phyloP scores from a whole-genome alignment of 768 basidiomycete species.

The Gymnopilus junonius region DNA sequence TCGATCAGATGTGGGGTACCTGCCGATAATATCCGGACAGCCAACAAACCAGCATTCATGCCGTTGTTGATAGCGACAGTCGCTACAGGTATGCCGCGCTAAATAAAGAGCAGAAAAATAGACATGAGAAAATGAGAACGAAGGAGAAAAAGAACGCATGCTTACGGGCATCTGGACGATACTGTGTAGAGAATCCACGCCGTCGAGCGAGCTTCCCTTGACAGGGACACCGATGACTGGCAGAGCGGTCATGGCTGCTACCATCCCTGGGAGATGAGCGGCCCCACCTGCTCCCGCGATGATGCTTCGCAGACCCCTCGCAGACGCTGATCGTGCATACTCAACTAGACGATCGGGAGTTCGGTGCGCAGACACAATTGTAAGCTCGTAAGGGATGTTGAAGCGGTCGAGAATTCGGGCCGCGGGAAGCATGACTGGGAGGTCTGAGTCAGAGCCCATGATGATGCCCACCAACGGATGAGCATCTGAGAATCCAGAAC shows the following conservation, averaged over 20 bases:
- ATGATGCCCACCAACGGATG: slow-evolving; percentile 90
- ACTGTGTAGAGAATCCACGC: slow-evolving; percentile 95
- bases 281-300: slow-evolving; percentile 99
- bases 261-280: slow-evolving; percentile 98
- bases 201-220: slow-evolving; percentile 91
- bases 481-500: slow-evolving; percentile 59
- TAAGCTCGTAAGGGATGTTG: slow-evolving; percentile 86
- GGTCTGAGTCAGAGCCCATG: slow-evolving; percentile 98
- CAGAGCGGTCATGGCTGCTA: slow-evolving; percentile 89
- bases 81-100: slow-evolving; percentile 97
- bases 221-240: slow-evolving; percentile 98
- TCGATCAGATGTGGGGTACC: slow-evolving; percentile 67
- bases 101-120: slow-evolving; percentile 4
- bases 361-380: slow-evolving; percentile 95
- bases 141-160: slow-evolving; percentile 17
- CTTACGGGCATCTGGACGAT: slow-evolving; percentile 99
- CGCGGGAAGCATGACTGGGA: slow-evolving; percentile 91
- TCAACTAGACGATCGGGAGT: slow-evolving; percentile 86
- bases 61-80: slow-evolving; percentile 97
- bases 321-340: slow-evolving; percentile 77
- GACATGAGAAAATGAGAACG: background rate
- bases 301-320: slow-evolving; percentile 71
- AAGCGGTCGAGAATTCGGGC: slow-evolving; percentile 86
- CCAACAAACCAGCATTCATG: slow-evolving; percentile 90
- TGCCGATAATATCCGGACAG: slow-evolving; percentile 85